Conservation (phyloP, 768 basidiomycete species). For the Megacollybia marginata region DNA sequence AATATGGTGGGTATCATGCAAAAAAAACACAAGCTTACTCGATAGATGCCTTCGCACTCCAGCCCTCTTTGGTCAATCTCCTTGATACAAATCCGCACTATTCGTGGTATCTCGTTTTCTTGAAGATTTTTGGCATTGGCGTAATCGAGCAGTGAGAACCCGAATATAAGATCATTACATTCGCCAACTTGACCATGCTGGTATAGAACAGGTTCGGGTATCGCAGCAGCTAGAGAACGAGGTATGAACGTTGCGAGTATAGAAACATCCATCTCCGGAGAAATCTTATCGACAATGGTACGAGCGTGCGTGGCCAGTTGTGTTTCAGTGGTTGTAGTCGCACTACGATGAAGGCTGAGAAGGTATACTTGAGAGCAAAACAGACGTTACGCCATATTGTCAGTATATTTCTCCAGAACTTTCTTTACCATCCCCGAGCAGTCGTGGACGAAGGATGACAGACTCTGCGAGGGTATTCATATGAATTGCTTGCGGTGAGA, state of each 20-base stretch:
- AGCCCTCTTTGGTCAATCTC: slow-evolving; percentile 79
- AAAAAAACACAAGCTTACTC: slow-evolving; percentile 33
- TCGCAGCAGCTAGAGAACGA: slow-evolving; percentile 54
- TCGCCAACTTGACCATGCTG: slow-evolving; percentile 75
- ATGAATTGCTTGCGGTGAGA: no score
- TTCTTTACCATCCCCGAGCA: slow-evolving; percentile 55
- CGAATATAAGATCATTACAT: slow-evolving; percentile 86
- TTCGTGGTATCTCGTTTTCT: slow-evolving; percentile 74
- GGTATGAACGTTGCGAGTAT: slow-evolving; percentile 50
- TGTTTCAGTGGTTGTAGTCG: slow-evolving; percentile 69
- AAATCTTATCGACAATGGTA: slow-evolving; percentile 55
- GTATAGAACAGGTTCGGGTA: slow-evolving; percentile 69
- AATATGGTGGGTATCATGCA: slow-evolving; percentile 4
- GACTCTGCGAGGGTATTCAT: slow-evolving; percentile 40
- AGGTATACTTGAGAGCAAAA: background rate
- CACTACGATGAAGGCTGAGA: slow-evolving; percentile 34
- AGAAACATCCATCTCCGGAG: slow-evolving; percentile 61
- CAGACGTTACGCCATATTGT: slow-evolving; percentile 65
- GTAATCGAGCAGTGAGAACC: slow-evolving; percentile 82
- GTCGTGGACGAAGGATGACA: slow-evolving; percentile 76
- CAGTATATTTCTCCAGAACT: slow-evolving; percentile 66
- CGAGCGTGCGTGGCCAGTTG: slow-evolving; percentile 65
- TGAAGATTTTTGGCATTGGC: slow-evolving; percentile 69
- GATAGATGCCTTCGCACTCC: slow-evolving; percentile 75
- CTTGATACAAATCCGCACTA: slow-evolving; percentile 71